Percentiles rank a stretch among this genome's conserved stretches.
Evolutionary conservation across 352 stramenopile species (phyloP).

Genomic region (Aphanomyces astaci): DNA sequence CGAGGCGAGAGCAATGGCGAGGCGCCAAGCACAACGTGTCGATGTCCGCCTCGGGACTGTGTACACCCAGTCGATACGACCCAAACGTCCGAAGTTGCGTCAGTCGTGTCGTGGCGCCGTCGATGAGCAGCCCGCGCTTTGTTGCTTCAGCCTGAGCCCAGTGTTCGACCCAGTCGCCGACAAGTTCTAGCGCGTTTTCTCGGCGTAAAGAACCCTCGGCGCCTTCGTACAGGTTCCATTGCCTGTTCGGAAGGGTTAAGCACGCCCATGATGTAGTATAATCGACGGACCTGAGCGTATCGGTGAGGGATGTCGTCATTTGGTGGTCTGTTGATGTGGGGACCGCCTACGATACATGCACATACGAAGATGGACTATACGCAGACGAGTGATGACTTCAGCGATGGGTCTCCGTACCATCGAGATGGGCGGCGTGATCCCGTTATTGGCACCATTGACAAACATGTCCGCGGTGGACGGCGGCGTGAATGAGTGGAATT

Average conservation of each 20-base stretch:
- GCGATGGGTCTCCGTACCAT: slow-evolving; percentile 24
- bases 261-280: not conserved
- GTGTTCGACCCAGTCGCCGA: slow-evolving; percentile 60
- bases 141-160: slow-evolving; percentile 67
- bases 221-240: slow-evolving; percentile 66
- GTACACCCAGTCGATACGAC: slow-evolving; percentile 80
- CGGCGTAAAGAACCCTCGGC: slow-evolving; percentile 51
- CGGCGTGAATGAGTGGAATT: not conserved
- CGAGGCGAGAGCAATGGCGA: slow-evolving; percentile 64
- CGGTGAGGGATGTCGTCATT: slow-evolving; percentile 56
- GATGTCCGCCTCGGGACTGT: slow-evolving; percentile 80
- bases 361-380: not conserved
- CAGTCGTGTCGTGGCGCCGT: slow-evolving; percentile 29
- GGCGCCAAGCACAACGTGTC: slow-evolving; percentile 80
- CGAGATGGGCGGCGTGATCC: slow-evolving; percentile 67
- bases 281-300: slow-evolving; percentile 45
- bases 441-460: slow-evolving; percentile 1
- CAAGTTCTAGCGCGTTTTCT: slow-evolving; percentile 52
- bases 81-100: slow-evolving; percentile 87
- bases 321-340: slow-evolving; percentile 57
- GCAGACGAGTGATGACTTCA: not conserved
- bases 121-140: slow-evolving; percentile 32
- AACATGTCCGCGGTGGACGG: not conserved
- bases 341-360: slow-evolving; percentile 31
- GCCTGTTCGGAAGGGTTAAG: slow-evolving; percentile 26